Evolutionary conservation across 352 stramenopile species (phyloP), one percentile per base, ranked within the genome.

Genomic region (Phytopythium litorale): DNA sequence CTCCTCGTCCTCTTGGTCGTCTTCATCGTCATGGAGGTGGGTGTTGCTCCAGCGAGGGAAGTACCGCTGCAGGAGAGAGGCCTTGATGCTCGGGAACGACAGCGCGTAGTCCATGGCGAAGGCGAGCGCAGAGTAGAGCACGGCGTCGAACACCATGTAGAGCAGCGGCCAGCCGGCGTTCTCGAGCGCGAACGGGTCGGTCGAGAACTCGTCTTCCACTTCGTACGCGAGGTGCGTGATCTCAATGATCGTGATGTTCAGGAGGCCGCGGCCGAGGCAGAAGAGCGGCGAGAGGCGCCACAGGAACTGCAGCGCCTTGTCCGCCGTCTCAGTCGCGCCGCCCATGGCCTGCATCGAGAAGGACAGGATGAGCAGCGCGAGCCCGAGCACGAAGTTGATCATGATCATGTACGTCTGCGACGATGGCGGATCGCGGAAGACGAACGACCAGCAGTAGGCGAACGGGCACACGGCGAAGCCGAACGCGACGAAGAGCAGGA

Each of bases 321-420:
- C 89, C 3, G 66, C 67, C 8, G 73, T 56, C 32, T 81, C 58
- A 0, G 79, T 88, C 21, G 71, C 79, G 3, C 72, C 74, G 40
- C 86, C 76, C 35, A 77, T 46, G 52, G 83, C 76, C 30, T 88
- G 32, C 19, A 88, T 73, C 37, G 48, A 38, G 48, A 82, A 84
- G 13, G 79, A 76, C 30, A 88, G 62, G 0, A 88, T 62, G 72
- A 89, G 82, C 3, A 91, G 62, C 19, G 86, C 66, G 7, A 87
- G 68, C 12, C 82, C 82, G 32, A 88, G 58, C 59, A 89, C 23
- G 38, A 91, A 87, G 68, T 88, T 88, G 63, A 84, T 77, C 68
- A 84, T 84, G 49, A 89, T 82, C 37, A 78, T 87, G 61, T 84
- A 87, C 21, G 75, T 89, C 68, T 91, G 82, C 28, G 82, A 79